Evolutionary conservation across 2,329 filamentous ascomycete species (phyloP), one percentile per base, ranked within the genome.

Genomic region (Aureobasidium subglaciale): DNA sequence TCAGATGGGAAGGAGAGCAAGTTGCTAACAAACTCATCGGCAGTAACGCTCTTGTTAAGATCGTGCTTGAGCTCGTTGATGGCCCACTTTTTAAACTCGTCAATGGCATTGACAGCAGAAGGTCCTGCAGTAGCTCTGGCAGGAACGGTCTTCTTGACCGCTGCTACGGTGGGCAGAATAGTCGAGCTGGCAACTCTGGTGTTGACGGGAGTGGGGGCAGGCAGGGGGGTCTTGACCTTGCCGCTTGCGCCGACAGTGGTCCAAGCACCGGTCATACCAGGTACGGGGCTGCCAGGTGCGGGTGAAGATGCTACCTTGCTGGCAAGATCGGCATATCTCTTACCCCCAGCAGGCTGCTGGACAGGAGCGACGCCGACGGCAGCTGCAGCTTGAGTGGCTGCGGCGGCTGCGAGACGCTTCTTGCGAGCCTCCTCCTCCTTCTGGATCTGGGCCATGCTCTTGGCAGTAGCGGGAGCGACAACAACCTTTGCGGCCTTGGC

Each of bases 71-170:
- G 77, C 68, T 93, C 86, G 55, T 83, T 80, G 63, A 87, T 84
- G 16, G 91, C 84, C 93, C 93, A 99, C 71, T 95, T 96, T 67
- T 84, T 86, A 70, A 99, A 95, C 70, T 97, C 93, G 37, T 95
- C 91, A 69, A 89, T 84, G 3, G 93, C 92, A 58, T 81, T 82
- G 61, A 76, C 76, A 56, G 75, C 76, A 8, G 69, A 67, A 22
- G 72, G 72, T 8, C 75, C 70, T 60, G 83, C 80, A 7, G 75
- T 70, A 75, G 70, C 85, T 84, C 35, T 78, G 60, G 67, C 79
- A n/a, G 63, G 57, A 9, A 55, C 45, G 4, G 58, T 56, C 59
- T 69, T 70, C 56, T 65, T 65, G n/a, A 59, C 56, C n/a, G 58
- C 59, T 10, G 65, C 46, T 7, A 59, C 54, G 7, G 60, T 55